Evolutionary conservation across 2,329 filamentous ascomycete genomes (phyloP).

Genomic region (Leptosphaerulina australis): DNA sequence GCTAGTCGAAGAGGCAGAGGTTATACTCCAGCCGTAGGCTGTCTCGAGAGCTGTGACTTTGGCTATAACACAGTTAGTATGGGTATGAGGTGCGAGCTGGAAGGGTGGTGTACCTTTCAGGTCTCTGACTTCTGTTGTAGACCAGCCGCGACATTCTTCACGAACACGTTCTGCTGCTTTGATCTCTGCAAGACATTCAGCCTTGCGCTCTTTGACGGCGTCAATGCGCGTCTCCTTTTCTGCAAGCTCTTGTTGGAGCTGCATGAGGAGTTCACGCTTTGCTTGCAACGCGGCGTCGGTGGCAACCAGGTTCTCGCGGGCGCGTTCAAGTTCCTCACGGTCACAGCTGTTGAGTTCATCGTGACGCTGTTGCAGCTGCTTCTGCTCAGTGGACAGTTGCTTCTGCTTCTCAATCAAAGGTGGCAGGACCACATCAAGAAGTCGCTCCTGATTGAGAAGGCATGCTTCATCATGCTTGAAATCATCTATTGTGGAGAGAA

Average conservation of each 20-base stretch:
- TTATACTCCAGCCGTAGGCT: conserved; percentile 73
- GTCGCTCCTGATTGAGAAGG: conserved; percentile 69
- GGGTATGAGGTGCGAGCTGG: too few species aligned
- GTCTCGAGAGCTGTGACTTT: conserved; percentile 70
- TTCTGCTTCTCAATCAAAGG: conserved; percentile 65
- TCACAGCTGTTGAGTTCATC: conserved; percentile 80
- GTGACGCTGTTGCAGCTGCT: conserved; percentile 72
- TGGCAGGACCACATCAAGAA: conserved; percentile 73
- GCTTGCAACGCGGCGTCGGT: conserved; percentile 72
- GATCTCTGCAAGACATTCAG: conserved; percentile 74
- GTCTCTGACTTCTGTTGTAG: conserved; percentile 75
- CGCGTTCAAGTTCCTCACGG: conserved; percentile 74
- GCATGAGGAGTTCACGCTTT: conserved; percentile 70
- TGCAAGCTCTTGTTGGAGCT: conserved; percentile 69
- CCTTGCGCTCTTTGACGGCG: conserved; percentile 68
- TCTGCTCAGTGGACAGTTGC: conserved; percentile 66
- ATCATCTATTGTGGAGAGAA: conserved; percentile 74
- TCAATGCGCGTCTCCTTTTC: conserved; percentile 70
- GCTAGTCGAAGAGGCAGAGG: conserved; percentile 61
- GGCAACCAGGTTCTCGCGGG: conserved; percentile 70
- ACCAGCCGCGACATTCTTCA: conserved; percentile 91
- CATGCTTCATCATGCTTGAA: conserved; percentile 75
- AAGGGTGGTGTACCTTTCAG: conserved; percentile 69
- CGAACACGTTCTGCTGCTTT: conserved; percentile 79
- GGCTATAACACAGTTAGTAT: conserved; percentile 57